Percentiles rank a stretch among this genome's conserved stretches.
Conservation (phyloP, 179 eudicot species). For the Sideroxylon spinosum region DNA sequence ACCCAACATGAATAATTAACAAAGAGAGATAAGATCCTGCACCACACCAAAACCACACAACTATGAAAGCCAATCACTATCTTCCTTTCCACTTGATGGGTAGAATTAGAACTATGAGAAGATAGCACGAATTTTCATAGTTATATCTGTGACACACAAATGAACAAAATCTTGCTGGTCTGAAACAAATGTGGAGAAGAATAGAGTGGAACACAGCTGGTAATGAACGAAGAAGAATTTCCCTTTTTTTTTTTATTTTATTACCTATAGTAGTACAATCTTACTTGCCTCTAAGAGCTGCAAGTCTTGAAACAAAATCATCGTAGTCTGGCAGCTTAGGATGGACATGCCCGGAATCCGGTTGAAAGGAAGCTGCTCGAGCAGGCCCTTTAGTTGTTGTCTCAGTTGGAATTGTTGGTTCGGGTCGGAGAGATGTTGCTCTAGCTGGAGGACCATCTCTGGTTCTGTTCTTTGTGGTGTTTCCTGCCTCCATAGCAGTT, state of each 20-base stretch:
- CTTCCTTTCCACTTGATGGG: background rate
- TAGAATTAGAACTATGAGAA: background rate
- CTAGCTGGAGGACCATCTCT: slow-evolving; percentile 12
- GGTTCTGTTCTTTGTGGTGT: background rate
- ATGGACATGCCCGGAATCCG: slow-evolving; percentile 41
- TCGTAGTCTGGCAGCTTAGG: slow-evolving; percentile 65
- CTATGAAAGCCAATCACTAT: too few species aligned
- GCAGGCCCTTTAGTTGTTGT: slow-evolving; percentile 25
- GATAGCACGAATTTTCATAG: background rate
- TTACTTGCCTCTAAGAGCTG: slow-evolving; percentile 32
- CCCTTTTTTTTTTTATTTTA: too few species aligned
- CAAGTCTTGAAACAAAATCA: slow-evolving; percentile 58
- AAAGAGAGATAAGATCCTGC: too few species aligned
- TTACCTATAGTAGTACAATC: too few species aligned
- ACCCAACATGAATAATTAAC: too few species aligned
- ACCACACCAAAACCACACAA: too few species aligned
- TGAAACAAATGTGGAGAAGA: background rate
- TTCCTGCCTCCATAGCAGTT: background rate
- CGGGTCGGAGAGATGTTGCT: slow-evolving; percentile 26
- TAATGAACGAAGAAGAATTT: background rate
- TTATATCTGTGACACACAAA: background rate
- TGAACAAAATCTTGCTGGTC: background rate
- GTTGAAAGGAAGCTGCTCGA: slow-evolving; percentile 37
- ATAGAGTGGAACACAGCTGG: background rate
- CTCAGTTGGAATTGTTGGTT: slow-evolving; percentile 22